Conservation (phyloP, 192 early-diverging fungal genomes). For the Coemansia sp. region DNA sequence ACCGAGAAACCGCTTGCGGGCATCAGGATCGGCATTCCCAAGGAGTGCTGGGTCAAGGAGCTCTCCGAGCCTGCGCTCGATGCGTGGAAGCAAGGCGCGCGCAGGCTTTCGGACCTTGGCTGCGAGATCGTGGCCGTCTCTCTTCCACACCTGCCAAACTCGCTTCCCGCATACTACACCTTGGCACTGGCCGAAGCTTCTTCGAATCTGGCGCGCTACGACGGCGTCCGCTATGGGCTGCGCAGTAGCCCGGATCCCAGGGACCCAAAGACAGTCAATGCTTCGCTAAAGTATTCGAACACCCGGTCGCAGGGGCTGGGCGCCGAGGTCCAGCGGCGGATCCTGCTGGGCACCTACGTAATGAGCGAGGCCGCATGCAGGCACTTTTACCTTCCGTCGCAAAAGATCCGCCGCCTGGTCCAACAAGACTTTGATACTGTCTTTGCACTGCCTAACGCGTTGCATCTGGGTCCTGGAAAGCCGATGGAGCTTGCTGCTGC, state of each 20-base stretch:
- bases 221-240: slow-evolving; percentile 82
- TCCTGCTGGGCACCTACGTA: slow-evolving; percentile 84
- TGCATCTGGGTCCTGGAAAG: slow-evolving; percentile 12
- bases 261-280: slow-evolving; percentile 6
- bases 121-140: slow-evolving; percentile 69
- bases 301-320: slow-evolving; percentile 75
- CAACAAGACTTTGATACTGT: slow-evolving; percentile 73
- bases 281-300: slow-evolving; percentile 53
- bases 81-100: slow-evolving; percentile 62
- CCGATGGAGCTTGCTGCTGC: neutral
- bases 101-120: slow-evolving; percentile 56
- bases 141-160: slow-evolving; percentile 63
- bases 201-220: slow-evolving; percentile 85
- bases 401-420: slow-evolving; percentile 75
- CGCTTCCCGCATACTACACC: slow-evolving; percentile 84
- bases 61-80: slow-evolving; percentile 56
- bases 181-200: slow-evolving; percentile 87
- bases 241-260: neutral
- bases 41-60: slow-evolving; percentile 76
- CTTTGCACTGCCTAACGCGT: slow-evolving; percentile 65
- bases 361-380: slow-evolving; percentile 67
- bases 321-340: slow-evolving; percentile 73
- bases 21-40: slow-evolving; percentile 62
- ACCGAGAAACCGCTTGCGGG: slow-evolving; percentile 34
- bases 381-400: slow-evolving; percentile 75